Base-by-base conservation (phyloP, 2,329 filamentous ascomycete species). In the Paracoccidioides brasiliensis region DNA sequence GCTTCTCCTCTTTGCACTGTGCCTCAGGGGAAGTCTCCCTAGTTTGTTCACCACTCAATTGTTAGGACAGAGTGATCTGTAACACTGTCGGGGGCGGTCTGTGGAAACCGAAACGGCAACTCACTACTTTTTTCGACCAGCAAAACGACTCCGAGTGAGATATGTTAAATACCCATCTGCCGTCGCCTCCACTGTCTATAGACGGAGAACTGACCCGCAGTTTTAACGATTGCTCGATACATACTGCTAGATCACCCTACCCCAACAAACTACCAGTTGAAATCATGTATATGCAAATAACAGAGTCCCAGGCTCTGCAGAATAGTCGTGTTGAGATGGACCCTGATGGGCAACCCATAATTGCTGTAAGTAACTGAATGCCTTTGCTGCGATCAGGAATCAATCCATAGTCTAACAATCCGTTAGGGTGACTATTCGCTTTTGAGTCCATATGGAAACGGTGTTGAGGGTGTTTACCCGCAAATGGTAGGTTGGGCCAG, bases 161-260 rank as follows among this genome's bases (percentile, higher is more conserved):
- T 7, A 52, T 52, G 49, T 52, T 30, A 52, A 52, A 52, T 52
- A 42, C 49, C 37, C 58, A 57, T 49, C 59, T 55, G n/a, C 58
- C 58, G 32, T 58, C 59, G 37, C 58, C 59, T 56, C 58, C 59
- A 45, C 56, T 33, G 33, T 59, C 59, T 41, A 55, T 55, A 51
- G 56, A 59, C 56, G 56, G 55, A 50, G 59, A 61, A 8, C 30
- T 56, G 28, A 58, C 57, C 37, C 30, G 22, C 15, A 51, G n/a
- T 37, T 37, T 58, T 41, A 56, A 52, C 15, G 44, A 43, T 7
- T 44, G 53, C 40, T 53, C 55, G 35, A 56, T 57, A 38, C 22
- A 52, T 48, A 55, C 28, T 15, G 15, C 30, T 42, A 43, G 28
- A 40, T 53, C 53, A n/a, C 48, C 56, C 15, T 55, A 48, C 48